These are phyloP conservation scores for Aspergillus ibericus DNA, from an alignment of 2,329 filamentous ascomycete species.

Conservation along the genomic window DNA sequence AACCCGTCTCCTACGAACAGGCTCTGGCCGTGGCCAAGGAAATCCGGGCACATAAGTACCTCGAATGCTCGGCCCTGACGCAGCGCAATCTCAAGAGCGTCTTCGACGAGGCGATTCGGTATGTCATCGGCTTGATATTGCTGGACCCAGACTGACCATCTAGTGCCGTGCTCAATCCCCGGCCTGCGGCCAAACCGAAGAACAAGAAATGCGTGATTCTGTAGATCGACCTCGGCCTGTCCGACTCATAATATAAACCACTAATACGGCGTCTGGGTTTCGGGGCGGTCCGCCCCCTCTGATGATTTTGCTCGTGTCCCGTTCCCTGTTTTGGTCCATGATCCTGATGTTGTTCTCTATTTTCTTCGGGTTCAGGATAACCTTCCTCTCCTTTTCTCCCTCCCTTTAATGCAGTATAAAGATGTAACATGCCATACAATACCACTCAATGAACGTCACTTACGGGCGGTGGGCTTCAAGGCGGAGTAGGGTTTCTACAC, in stretches of 20 bases:
- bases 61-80: constrained; percentile 95
- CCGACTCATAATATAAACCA: constrained; percentile 40
- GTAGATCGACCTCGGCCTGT: constrained; percentile 32
- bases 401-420: constrained; percentile 26
- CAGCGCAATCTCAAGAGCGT: constrained; percentile 98
- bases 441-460: constrained; percentile 22
- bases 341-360: constrained; percentile 19
- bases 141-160: not conserved
- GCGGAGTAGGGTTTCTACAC: too few relatives aligned
- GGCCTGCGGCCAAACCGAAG: constrained; percentile 47
- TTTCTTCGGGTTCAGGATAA: constrained; percentile 13
- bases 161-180: constrained; percentile 52
- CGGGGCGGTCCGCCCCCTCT: constrained; percentile 27
- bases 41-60: constrained; percentile 93
- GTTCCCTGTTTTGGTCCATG: constrained; percentile 18
- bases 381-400: constrained; percentile 11
- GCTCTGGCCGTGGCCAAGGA: constrained; percentile 86
- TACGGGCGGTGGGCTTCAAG: not conserved
- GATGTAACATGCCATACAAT: constrained; percentile 28
- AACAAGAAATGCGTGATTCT: constrained; percentile 49
- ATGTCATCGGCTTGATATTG: constrained; percentile 36
- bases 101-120: constrained; percentile 98
- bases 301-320: constrained; percentile 21
- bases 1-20: constrained; percentile 93
- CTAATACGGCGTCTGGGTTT: constrained; percentile 40